phyloP scores from a whole-genome alignment of 1,284 basidiomycete genomes.

The Rhodotorula sp. region DNA sequence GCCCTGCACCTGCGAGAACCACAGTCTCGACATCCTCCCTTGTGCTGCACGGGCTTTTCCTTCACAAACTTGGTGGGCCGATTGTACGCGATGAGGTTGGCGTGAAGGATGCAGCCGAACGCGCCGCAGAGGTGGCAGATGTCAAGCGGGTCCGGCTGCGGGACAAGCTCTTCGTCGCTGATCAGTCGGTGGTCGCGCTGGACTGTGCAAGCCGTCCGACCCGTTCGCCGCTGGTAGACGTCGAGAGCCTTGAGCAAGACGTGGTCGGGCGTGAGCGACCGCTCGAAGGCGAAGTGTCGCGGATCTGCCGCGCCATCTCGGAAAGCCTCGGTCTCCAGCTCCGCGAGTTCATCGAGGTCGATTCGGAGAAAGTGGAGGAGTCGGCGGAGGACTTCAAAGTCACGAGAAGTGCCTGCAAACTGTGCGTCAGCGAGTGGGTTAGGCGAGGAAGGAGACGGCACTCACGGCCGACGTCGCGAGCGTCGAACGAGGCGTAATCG shows the following conservation, averaged over 20 bases:
- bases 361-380: not conserved
- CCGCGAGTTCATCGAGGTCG: constrained; percentile 1
- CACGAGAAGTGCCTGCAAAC: not conserved
- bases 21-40: not conserved
- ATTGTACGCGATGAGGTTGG: not conserved
- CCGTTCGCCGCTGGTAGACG: not conserved
- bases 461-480: constrained; percentile 7
- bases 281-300: not conserved
- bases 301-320: not conserved
- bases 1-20: not conserved
- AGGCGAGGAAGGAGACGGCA: not conserved
- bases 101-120: not conserved
- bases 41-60: not conserved
- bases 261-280: not conserved
- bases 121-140: constrained; percentile 7
- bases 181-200: constrained; percentile 3
- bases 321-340: not conserved
- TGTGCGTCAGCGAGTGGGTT: not conserved
- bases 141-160: not conserved
- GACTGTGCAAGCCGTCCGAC: not conserved
- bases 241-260: not conserved
- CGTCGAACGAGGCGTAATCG: not conserved
- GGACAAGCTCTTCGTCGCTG: not conserved
- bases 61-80: not conserved
- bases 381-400: not conserved